Conservation (phyloP, 2,329 filamentous ascomycete species). For the Clarireedia hainanense region DNA sequence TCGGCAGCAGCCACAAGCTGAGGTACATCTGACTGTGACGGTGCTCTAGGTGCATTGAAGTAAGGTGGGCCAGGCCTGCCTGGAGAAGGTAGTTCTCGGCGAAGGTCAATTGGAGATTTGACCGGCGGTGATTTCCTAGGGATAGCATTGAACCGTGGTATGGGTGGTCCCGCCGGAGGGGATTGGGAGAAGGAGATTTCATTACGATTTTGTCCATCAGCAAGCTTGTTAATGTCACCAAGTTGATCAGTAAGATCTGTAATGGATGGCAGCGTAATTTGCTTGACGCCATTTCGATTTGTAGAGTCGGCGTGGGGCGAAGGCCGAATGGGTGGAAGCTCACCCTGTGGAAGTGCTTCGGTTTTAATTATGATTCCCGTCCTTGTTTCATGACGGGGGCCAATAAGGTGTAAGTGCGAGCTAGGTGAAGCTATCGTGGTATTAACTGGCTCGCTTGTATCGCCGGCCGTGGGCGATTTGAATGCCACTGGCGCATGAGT, state of each 20-base stretch:
- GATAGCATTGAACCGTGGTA: constrained; percentile 17
- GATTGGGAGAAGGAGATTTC: constrained; percentile 24
- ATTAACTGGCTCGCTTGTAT: background rate
- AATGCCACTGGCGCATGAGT: background rate
- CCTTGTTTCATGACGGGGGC: background rate
- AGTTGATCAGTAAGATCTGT: constrained; percentile 20
- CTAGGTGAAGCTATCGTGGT: background rate
- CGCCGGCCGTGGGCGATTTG: background rate
- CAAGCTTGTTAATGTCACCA: constrained; percentile 24
- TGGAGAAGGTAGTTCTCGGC: constrained; percentile 38
- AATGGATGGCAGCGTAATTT: constrained; percentile 26
- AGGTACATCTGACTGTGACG: constrained; percentile 21
- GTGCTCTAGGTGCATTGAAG: constrained; percentile 15
- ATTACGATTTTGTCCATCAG: constrained; percentile 14
- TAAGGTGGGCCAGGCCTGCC: constrained; percentile 13
- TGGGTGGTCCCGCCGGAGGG: constrained; percentile 20
- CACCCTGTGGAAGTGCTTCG: constrained; percentile 13
- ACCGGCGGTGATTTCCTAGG: constrained; percentile 25
- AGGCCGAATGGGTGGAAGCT: constrained; percentile 25
- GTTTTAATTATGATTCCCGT: background rate
- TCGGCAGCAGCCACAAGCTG: constrained; percentile 21
- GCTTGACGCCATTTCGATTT: constrained; percentile 19
- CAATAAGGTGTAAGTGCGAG: background rate
- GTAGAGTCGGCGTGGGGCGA: constrained; percentile 22
- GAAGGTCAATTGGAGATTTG: constrained; percentile 25